Percentiles rank a stretch among this genome's conserved stretches.
Conservation (phyloP, 2,329 filamentous ascomycete genomes). For the Arthrobotrys conoides region DNA sequence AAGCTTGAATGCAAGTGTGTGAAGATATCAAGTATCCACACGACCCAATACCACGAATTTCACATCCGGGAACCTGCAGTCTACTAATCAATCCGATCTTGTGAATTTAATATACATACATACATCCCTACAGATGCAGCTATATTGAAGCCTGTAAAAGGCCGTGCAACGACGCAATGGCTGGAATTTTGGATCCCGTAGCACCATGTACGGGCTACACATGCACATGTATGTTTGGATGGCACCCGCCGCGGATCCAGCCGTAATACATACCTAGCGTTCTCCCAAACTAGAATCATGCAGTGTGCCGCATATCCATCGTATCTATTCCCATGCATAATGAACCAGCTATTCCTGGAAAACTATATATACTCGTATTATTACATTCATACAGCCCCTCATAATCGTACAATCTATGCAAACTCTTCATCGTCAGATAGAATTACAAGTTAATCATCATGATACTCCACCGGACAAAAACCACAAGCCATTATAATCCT, state of each 20-base stretch:
- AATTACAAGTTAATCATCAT: not conserved
- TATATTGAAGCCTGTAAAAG: not conserved
- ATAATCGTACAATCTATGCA: slow-evolving; percentile 39
- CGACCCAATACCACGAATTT: not conserved
- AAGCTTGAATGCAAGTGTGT: not conserved
- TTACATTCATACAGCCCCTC: slow-evolving; percentile 9
- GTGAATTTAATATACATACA: not conserved
- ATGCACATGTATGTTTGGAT: not conserved
- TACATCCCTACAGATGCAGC: not conserved
- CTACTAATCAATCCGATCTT: not conserved
- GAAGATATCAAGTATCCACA: not conserved
- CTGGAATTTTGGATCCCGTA: not conserved
- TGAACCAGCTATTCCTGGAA: not conserved
- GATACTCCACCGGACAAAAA: not conserved
- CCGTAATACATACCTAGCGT: not conserved
- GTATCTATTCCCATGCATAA: not conserved
- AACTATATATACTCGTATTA: not conserved
- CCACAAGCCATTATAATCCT: not conserved
- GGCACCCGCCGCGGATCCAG: slow-evolving; percentile 1
- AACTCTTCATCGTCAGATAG: not conserved
- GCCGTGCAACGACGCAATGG: not conserved
- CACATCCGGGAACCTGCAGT: not conserved
- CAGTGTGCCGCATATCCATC: not conserved
- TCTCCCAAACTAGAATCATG: not conserved
- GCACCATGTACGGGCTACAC: not conserved